Conservation (phyloP, 2,329 filamentous ascomycete genomes). For the Verticillium zaregamsianum region DNA sequence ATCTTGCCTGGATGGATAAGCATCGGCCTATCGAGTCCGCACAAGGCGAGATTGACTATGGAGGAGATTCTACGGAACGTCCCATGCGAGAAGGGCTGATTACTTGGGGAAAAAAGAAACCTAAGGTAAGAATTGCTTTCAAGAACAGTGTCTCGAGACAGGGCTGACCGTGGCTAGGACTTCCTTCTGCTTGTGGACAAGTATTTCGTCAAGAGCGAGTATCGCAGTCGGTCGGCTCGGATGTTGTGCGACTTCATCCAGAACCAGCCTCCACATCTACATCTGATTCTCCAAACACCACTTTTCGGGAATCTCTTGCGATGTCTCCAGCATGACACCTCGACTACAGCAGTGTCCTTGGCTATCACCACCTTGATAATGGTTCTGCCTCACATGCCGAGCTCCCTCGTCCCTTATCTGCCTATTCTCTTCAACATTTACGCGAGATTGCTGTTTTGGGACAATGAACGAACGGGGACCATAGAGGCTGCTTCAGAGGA, state of each 20-base stretch:
- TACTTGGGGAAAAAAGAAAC: slow-evolving; percentile 62
- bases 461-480: slow-evolving; percentile 44
- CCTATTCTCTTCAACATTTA: slow-evolving; percentile 79
- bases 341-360: slow-evolving; percentile 70
- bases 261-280: slow-evolving; percentile 73
- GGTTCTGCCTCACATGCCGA: slow-evolving; percentile 78
- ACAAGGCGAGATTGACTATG: slow-evolving; percentile 29
- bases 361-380: slow-evolving; percentile 73
- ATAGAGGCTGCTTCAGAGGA: slow-evolving; percentile 34
- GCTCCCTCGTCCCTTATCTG: slow-evolving; percentile 62
- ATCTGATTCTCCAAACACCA: slow-evolving; percentile 67
- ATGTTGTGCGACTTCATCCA: slow-evolving; percentile 71
- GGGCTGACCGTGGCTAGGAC: slow-evolving; percentile 37
- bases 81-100: slow-evolving; percentile 49
- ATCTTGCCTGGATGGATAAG: slow-evolving; percentile 54
- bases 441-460: slow-evolving; percentile 75
- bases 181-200: slow-evolving; percentile 63
- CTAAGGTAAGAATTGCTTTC: slow-evolving; percentile 37
- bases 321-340: slow-evolving; percentile 74
- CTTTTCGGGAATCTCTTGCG: slow-evolving; percentile 68
- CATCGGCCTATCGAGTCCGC: slow-evolving; percentile 23
- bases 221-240: slow-evolving; percentile 59
- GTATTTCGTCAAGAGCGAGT: slow-evolving; percentile 60
- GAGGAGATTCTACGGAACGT: slow-evolving; percentile 42
- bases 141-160: neutral